phyloP scores from a whole-genome alignment of 2,329 filamentous ascomycete species.

The Hypomyces rosellus region DNA sequence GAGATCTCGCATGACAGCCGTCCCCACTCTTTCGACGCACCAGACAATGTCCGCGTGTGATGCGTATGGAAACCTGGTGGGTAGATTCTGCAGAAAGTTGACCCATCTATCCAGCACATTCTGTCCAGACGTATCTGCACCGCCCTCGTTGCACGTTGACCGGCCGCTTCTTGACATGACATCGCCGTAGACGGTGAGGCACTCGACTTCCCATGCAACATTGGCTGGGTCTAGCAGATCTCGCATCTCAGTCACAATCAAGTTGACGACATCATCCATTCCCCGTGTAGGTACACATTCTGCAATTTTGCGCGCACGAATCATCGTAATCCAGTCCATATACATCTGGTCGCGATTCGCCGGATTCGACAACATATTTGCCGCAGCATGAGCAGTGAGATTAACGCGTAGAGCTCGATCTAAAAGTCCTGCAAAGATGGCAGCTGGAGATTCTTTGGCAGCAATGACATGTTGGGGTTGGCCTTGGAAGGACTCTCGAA shows the following conservation, averaged over 20 bases:
- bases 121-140: constrained; percentile 36
- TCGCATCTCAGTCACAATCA: constrained; percentile 61
- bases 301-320: constrained; percentile 55
- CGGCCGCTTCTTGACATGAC: constrained; percentile 42
- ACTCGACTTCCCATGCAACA: constrained; percentile 59
- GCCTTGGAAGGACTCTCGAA: constrained; percentile 76
- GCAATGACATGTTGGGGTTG: constrained; percentile 80
- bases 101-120: constrained; percentile 77
- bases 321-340: constrained; percentile 73
- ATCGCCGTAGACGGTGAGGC: constrained; percentile 54
- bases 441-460: constrained; percentile 82
- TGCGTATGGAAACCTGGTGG: constrained; percentile 66
- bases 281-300: constrained; percentile 56
- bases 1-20: constrained; percentile 72
- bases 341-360: constrained; percentile 95
- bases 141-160: constrained; percentile 22
- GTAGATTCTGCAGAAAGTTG: constrained; percentile 62
- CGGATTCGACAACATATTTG: constrained; percentile 83
- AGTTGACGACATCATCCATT: constrained; percentile 60
- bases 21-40: constrained; percentile 69
- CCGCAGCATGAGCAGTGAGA: constrained; percentile 85
- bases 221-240: constrained; percentile 63
- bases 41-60: constrained; percentile 67
- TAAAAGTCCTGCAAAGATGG: constrained; percentile 79
- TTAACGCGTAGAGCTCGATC: constrained; percentile 88